A percentile compares a stretch with the other conserved stretches of the same genome.
Conservation (phyloP, 257 asterid genomes). For the Solanum chiquidenum region DNA sequence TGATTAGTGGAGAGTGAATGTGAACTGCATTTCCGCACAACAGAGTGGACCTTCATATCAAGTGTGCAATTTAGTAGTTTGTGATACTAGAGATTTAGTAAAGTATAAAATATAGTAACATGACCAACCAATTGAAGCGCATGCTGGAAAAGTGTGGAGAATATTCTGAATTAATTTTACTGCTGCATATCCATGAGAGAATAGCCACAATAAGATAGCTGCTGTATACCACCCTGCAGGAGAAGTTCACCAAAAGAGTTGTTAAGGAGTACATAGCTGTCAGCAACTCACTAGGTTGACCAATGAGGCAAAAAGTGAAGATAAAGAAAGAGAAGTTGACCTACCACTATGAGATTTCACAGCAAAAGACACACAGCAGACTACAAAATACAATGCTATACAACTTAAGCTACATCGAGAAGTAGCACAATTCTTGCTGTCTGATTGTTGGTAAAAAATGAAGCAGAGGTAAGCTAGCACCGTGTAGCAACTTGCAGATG, state of each 20-base stretch:
- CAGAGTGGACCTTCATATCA: background rate
- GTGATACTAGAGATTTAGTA: background rate
- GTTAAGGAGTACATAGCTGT: slow-evolving; percentile 1
- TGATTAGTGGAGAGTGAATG: background rate
- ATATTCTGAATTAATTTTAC: slow-evolving; percentile 49
- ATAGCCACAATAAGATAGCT: slow-evolving; percentile 46
- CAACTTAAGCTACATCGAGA: slow-evolving; percentile 23
- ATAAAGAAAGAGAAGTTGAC: slow-evolving; percentile 3
- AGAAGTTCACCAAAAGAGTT: slow-evolving; percentile 1
- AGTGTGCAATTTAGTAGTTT: background rate
- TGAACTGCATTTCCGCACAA: background rate
- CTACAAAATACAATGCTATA: slow-evolving; percentile 32
- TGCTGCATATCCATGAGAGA: slow-evolving; percentile 64
- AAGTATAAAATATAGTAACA: background rate
- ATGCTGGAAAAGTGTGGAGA: slow-evolving; percentile 73
- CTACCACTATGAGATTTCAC: slow-evolving; percentile 30
- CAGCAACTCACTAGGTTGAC: background rate
- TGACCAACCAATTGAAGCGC: slow-evolving; percentile 82
- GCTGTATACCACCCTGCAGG: slow-evolving; percentile 45
- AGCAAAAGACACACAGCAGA: slow-evolving; percentile 27
- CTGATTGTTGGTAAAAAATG: slow-evolving; percentile 24
- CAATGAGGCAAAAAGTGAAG: background rate
- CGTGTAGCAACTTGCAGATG: slow-evolving; percentile 51
- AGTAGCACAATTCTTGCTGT: slow-evolving; percentile 3
- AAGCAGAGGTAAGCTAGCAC: slow-evolving; percentile 49